Conservation (phyloP, 2,329 filamentous ascomycete genomes). For the Pseudocercospora fuligena region DNA sequence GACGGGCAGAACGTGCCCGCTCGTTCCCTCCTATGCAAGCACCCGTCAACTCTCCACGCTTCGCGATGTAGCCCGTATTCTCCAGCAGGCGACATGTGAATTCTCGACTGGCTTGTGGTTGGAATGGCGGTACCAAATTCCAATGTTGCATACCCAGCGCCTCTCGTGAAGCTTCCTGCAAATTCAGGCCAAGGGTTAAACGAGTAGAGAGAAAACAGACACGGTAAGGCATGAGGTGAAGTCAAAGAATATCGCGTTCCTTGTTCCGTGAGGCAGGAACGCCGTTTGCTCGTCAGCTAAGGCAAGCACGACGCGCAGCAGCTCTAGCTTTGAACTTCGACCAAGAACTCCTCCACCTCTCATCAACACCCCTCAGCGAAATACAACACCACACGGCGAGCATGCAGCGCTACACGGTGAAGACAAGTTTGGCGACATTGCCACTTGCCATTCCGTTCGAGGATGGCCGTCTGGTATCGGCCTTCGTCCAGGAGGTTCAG, state of each 20-base stretch:
- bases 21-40: neutral
- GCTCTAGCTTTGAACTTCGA: too few relatives aligned
- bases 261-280: neutral
- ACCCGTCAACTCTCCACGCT: neutral
- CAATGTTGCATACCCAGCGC: neutral
- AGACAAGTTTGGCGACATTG: slow-evolving; percentile 24
- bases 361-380: neutral
- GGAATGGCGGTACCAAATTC: neutral
- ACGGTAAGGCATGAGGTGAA: neutral
- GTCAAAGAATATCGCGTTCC: neutral
- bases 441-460: slow-evolving; percentile 30
- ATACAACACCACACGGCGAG: neutral
- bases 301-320: neutral
- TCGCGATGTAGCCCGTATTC: too few relatives aligned
- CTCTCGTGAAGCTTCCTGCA: neutral
- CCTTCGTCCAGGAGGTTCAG: slow-evolving; percentile 30
- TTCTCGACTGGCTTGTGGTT: too few relatives aligned
- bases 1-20: neutral
- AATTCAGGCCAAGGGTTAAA: neutral
- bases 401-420: slow-evolving; percentile 36
- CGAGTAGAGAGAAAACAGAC: too few relatives aligned
- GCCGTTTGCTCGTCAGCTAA: neutral
- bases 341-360: neutral
- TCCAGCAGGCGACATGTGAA: too few relatives aligned
- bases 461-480: slow-evolving; percentile 24